Percentiles rank a stretch among this genome's conserved stretches.
Conservation (phyloP, 306 rosid species). For the Mucuna pruriens region DNA sequence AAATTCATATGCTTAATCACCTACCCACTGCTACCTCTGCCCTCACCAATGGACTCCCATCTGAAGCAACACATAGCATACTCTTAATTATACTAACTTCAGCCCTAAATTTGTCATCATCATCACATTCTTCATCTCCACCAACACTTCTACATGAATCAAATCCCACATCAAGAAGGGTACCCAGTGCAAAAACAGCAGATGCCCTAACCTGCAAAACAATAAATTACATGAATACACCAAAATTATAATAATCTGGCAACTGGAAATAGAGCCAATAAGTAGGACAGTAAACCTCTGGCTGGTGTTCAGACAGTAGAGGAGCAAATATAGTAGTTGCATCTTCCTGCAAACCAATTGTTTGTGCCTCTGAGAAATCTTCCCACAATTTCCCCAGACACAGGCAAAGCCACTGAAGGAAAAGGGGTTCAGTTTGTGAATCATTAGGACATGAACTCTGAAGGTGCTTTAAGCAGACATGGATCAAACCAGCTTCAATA, state of each 20-base stretch:
- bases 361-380: slow-evolving; percentile 82
- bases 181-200: slow-evolving; percentile 92
- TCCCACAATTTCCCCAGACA: slow-evolving; percentile 99
- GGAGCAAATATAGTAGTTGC: slow-evolving; percentile 77
- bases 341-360: slow-evolving; percentile 78
- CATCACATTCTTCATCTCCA: slow-evolving; percentile 88
- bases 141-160: slow-evolving; percentile 70
- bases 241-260: background rate
- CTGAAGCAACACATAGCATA: slow-evolving; percentile 82
- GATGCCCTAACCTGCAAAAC: slow-evolving; percentile 93
- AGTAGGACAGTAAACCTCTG: slow-evolving; percentile 69
- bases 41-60: slow-evolving; percentile 99
- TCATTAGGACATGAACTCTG: slow-evolving; percentile 86
- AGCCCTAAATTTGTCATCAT: slow-evolving; percentile 83
- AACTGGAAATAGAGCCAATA: slow-evolving; percentile 21
- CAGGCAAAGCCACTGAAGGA: slow-evolving; percentile 99
- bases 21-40: slow-evolving; percentile 98
- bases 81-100: slow-evolving; percentile 85
- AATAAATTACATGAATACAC: slow-evolving; percentile 35
- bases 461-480: slow-evolving; percentile 90
- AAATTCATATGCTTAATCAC: slow-evolving; percentile 49
- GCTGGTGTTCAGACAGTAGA: slow-evolving; percentile 82
- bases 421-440: slow-evolving; percentile 82
- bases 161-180: slow-evolving; percentile 87
- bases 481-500: slow-evolving; percentile 76